These are phyloP conservation scores for Kurtzmaniella fragi DNA, from an alignment of 805 yeast species.

Conservation along the genomic window DNA sequence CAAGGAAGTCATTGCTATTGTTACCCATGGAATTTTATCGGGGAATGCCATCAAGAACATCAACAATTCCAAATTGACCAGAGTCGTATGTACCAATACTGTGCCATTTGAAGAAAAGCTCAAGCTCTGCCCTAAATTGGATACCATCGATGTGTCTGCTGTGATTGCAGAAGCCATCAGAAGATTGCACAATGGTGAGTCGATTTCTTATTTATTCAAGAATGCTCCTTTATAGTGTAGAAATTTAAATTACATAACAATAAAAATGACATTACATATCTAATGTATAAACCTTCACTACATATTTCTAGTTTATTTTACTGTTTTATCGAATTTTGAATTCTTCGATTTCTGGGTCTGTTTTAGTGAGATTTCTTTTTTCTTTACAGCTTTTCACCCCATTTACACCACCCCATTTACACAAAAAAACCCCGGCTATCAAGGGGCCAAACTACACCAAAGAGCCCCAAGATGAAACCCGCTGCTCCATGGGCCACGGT, in stretches of 20 bases:
- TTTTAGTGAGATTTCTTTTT: too few relatives aligned
- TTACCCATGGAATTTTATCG: slow-evolving; percentile 75
- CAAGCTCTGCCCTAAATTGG: slow-evolving; percentile 55
- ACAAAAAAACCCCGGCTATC: too few relatives aligned
- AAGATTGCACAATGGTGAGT: slow-evolving; percentile 83
- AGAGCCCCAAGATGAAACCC: too few relatives aligned
- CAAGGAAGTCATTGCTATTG: slow-evolving; percentile 70
- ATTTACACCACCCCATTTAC: too few relatives aligned
- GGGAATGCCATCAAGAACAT: slow-evolving; percentile 71
- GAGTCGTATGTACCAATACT: slow-evolving; percentile 75
- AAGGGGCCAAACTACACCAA: too few relatives aligned
- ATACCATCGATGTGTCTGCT: slow-evolving; percentile 65
- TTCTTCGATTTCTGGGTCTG: neutral
- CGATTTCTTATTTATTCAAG: slow-evolving; percentile 73
- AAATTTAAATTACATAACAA: neutral
- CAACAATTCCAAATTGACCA: slow-evolving; percentile 61
- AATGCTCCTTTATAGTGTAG: slow-evolving; percentile 46
- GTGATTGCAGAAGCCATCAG: slow-evolving; percentile 78
- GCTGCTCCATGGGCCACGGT: neutral
- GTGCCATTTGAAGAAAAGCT: slow-evolving; percentile 70
- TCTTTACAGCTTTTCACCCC: too few relatives aligned
- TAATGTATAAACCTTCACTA: neutral
- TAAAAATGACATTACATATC: neutral
- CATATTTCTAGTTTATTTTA: neutral
- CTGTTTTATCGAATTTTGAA: neutral